Evolutionary conservation across 352 stramenopile genomes (phyloP).

Genomic region (Globisporangium nodosum): DNA sequence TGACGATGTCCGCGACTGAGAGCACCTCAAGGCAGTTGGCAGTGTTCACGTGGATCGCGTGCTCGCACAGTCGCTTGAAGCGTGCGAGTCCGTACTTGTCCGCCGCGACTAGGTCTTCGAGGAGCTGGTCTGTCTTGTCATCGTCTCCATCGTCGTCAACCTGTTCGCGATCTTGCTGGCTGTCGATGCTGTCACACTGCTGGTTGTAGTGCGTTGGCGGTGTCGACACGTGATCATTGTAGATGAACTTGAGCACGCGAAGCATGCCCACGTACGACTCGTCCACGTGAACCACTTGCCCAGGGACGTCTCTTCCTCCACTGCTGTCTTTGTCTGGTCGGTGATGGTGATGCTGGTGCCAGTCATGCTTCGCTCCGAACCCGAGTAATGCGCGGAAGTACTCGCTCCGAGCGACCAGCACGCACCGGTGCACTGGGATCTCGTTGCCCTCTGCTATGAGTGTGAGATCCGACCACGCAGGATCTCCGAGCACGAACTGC

Average conservation of each 20-base stretch:
- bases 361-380: constrained; percentile 19
- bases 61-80: constrained; percentile 64
- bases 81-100: constrained; percentile 71
- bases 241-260: constrained; percentile 71
- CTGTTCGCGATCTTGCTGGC: neutral
- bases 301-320: neutral
- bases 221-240: constrained; percentile 38
- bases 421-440: constrained; percentile 54
- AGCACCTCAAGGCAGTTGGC: constrained; percentile 60
- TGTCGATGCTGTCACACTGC: neutral
- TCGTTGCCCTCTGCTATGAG: constrained; percentile 36
- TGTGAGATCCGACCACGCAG: constrained; percentile 41
- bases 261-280: constrained; percentile 42
- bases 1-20: constrained; percentile 50
- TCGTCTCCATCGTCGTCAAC: constrained; percentile 4
- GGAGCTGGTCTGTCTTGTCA: constrained; percentile 26
- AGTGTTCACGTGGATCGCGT: constrained; percentile 31
- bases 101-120: constrained; percentile 70
- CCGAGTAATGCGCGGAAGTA: constrained; percentile 61
- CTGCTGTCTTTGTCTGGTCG: neutral
- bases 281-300: constrained; percentile 38
- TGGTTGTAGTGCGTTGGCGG: neutral
- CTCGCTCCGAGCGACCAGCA: constrained; percentile 56
- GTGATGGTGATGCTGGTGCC: neutral
- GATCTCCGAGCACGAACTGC: constrained; percentile 38